These are phyloP conservation scores for Rutstroemia sydowiana DNA, from an alignment of 2,329 filamentous ascomycete genomes.

Conservation along the genomic window DNA sequence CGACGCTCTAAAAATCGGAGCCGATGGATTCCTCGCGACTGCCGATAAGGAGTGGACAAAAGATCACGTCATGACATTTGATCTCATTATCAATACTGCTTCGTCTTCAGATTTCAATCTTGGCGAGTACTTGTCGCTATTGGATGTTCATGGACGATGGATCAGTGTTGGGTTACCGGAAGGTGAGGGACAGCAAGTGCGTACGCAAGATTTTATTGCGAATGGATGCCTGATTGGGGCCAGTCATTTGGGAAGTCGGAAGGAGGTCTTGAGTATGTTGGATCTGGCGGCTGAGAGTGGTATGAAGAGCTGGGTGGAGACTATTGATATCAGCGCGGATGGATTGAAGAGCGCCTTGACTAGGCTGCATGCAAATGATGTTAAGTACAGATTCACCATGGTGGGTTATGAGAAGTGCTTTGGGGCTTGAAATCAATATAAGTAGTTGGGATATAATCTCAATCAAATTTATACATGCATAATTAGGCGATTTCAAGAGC, in stretches of 20 bases:
- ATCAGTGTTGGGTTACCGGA: conserved; percentile 75
- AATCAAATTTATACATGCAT: no score
- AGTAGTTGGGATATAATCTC: background rate
- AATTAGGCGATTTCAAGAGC: background rate
- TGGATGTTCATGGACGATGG: conserved; percentile 77
- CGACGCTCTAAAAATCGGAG: conserved; percentile 52
- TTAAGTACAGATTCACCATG: conserved; percentile 66
- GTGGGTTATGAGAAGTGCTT: conserved; percentile 63
- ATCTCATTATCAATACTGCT: conserved; percentile 70
- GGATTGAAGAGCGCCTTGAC: conserved; percentile 63
- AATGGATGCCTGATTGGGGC: conserved; percentile 70
- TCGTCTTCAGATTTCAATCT: conserved; percentile 63
- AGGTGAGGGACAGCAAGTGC: conserved; percentile 62
- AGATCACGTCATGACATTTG: conserved; percentile 56
- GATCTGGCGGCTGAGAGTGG: conserved; percentile 63
- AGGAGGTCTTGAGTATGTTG: conserved; percentile 66
- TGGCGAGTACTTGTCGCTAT: conserved; percentile 63
- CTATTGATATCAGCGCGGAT: conserved; percentile 63
- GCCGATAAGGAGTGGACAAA: conserved; percentile 50
- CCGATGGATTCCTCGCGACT: conserved; percentile 53
- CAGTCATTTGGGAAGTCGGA: conserved; percentile 63
- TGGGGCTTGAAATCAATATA: conserved; percentile 22
- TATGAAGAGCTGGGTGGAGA: conserved; percentile 63
- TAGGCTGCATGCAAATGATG: conserved; percentile 63
- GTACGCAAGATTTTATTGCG: conserved; percentile 64